Evolutionary conservation across 164 flowering plant genomes (phyloP).

Genomic region (Umbilicus rupestris): DNA sequence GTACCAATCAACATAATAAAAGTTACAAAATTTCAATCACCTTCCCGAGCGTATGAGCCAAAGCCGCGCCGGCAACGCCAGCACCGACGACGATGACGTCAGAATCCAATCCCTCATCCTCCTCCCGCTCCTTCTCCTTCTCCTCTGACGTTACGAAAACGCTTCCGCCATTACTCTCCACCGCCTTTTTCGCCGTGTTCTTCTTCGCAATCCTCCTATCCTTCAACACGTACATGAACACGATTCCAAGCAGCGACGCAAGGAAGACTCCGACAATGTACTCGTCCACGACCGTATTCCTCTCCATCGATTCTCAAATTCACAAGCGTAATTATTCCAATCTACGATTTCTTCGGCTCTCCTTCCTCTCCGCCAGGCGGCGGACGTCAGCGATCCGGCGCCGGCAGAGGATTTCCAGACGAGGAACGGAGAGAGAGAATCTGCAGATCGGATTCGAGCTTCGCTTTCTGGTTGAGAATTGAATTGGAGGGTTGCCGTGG

Average conservation of each 20-base stretch:
- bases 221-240: conserved; percentile 3
- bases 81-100: conserved; percentile 34
- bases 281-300: conserved; percentile 4
- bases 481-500: too few relatives aligned
- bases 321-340: background rate
- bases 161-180: conserved; percentile 3
- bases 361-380: conserved; percentile 5
- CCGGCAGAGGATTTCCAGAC: background rate
- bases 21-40: conserved; percentile 8
- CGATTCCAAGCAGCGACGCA: conserved; percentile 12
- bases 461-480: too few relatives aligned
- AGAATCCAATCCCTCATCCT: background rate
- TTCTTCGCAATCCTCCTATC: background rate
- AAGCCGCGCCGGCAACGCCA: conserved; percentile 35
- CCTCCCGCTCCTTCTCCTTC: background rate
- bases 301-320: too few relatives aligned
- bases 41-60: conserved; percentile 34
- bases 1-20: too few relatives aligned
- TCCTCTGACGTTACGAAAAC: conserved; percentile 6
- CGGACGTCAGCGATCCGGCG: background rate
- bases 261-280: conserved; percentile 13
- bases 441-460: background rate
- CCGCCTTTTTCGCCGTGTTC: too few relatives aligned
- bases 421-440: conserved; percentile 5
- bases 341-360: background rate